A percentile compares a stretch with the other conserved stretches of the same genome.
These are phyloP conservation scores for Bipolaris bicolor DNA, from an alignment of 2,329 filamentous ascomycete species.

Conservation along the genomic window DNA sequence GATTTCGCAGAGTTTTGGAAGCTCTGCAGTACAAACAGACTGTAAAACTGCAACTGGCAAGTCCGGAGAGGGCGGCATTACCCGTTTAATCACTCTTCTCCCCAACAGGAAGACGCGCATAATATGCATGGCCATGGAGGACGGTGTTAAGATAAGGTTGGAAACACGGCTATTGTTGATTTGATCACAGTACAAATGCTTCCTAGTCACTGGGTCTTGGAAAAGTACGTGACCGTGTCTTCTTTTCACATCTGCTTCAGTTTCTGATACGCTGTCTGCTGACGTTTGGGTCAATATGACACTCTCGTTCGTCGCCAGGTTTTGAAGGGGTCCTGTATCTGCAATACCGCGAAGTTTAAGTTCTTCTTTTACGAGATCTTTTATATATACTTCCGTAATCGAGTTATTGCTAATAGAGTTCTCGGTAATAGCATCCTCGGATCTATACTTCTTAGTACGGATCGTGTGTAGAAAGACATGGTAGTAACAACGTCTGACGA, in stretches of 20 bases:
- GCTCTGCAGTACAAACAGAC: neutral
- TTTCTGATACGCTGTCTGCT: neutral
- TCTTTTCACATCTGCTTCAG: neutral
- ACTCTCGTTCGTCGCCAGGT: no score
- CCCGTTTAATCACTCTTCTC: no score
- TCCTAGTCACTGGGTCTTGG: neutral
- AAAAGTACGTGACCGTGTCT: conserved; percentile 2
- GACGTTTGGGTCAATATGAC: neutral
- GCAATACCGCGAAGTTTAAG: neutral
- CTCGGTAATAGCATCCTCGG: no score
- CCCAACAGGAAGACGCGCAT: conserved; percentile 8
- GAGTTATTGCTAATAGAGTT: neutral
- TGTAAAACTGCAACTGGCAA: neutral
- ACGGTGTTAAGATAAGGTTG: neutral
- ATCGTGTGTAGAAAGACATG: conserved; percentile 7
- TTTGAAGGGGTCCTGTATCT: neutral
- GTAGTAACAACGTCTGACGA: conserved; percentile 5
- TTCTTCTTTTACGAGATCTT: neutral
- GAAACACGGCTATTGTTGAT: neutral
- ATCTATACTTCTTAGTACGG: neutral
- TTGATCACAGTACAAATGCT: conserved; percentile 4
- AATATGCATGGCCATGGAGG: conserved; percentile 5
- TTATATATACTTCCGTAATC: neutral
- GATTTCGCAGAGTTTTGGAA: neutral
- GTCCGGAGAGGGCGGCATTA: neutral